phyloP scores from a whole-genome alignment of 768 basidiomycete species.

The Suillus ampliporus region DNA sequence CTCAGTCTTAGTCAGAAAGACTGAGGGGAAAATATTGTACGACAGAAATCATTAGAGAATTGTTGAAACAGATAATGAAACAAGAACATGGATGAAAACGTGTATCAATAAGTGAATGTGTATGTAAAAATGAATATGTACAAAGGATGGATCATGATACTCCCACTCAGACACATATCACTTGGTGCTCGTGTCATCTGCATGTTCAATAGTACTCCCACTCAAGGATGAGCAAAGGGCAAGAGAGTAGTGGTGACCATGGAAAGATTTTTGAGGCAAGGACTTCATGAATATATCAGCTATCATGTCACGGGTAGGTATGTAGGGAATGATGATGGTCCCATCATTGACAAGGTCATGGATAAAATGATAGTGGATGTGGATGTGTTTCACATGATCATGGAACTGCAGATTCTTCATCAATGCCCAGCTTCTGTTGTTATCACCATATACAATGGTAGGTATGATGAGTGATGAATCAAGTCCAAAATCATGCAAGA shows the following conservation, averaged over 20 bases:
- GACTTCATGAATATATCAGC: conserved; percentile 26
- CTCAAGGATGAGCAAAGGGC: not conserved
- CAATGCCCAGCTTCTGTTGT: conserved; percentile 27
- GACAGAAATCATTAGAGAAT: no score
- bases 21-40: no score
- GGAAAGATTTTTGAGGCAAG: conserved; percentile 1
- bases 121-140: not conserved
- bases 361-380: conserved; percentile 28
- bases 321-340: conserved; percentile 19
- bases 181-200: not conserved
- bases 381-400: conserved; percentile 35
- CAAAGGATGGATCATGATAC: not conserved
- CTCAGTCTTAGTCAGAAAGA: no score
- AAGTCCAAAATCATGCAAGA: conserved; percentile 29
- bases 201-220: no score
- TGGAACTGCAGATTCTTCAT: conserved; percentile 16
- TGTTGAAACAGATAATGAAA: no score
- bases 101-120: not conserved
- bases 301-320: conserved; percentile 24
- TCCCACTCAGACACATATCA: conserved; percentile 1
- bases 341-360: conserved; percentile 19
- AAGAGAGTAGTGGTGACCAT: not conserved
- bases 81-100: no score
- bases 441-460: conserved; percentile 24
- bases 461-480: conserved; percentile 25